A percentile compares a stretch with the other conserved stretches of the same genome.
Conservation (phyloP, 106 monocot genomes). For the Triglochin maritima region DNA sequence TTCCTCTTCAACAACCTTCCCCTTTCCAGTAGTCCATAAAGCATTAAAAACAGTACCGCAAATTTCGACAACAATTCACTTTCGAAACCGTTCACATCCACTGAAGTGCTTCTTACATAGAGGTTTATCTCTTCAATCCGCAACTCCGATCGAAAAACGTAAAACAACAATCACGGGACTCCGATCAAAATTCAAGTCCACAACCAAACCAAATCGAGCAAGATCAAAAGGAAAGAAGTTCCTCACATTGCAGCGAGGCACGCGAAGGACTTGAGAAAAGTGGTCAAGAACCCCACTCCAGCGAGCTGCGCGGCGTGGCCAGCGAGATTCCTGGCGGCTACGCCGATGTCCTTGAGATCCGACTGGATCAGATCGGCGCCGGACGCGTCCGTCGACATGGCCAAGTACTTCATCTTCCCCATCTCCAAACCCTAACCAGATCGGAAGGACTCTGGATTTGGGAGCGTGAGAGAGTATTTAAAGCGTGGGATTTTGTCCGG, state of each 20-base stretch:
- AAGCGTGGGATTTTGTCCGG: too few relatives aligned
- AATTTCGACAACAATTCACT: too few relatives aligned
- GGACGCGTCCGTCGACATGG: constrained; percentile 43
- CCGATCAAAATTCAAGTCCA: not conserved
- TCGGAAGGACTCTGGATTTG: too few relatives aligned
- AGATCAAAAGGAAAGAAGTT: not conserved
- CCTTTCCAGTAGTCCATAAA: too few relatives aligned
- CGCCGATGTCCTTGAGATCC: constrained; percentile 47
- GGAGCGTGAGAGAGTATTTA: too few relatives aligned
- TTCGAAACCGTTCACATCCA: too few relatives aligned
- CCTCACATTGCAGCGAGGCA: constrained; percentile 51
- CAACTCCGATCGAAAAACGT: too few relatives aligned
- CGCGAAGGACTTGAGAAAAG: constrained; percentile 42
- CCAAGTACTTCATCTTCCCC: constrained; percentile 30
- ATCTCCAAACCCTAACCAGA: not conserved
- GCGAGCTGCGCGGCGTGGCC: constrained; percentile 32
- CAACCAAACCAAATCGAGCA: not conserved
- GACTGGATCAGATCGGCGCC: constrained; percentile 36
- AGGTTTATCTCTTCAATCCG: too few relatives aligned
- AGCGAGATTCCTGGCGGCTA: constrained; percentile 32
- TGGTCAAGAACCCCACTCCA: constrained; percentile 21
- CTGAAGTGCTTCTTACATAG: too few relatives aligned
- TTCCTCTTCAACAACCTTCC: too few relatives aligned
- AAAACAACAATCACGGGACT: too few relatives aligned
- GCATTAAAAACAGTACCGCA: too few relatives aligned